Base-by-base conservation (phyloP, 495 filamentous ascomycete species). In the Aspergillus carlsbadensis region DNA sequence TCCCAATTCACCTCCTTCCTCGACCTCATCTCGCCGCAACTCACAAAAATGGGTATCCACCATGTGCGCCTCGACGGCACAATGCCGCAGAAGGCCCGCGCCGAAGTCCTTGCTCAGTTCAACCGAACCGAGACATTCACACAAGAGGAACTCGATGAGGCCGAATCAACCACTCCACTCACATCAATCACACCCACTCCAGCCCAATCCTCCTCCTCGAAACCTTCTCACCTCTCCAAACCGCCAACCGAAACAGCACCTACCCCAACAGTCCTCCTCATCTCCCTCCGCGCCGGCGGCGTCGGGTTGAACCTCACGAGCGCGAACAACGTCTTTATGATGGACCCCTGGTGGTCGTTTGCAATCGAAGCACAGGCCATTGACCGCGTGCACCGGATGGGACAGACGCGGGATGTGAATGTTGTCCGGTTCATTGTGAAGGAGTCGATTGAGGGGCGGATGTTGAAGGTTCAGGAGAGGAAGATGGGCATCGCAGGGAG, bases 341-440 rank as follows among this genome's bases (percentile, higher is more conserved):
- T 97, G 93, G 95, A 99, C 71, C 93, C 95, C 0, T 99, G 95
- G 95, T 99, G 95, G 95, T 94, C 90, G 59, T 97, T 90, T 68
- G 92, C 95, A 3, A 85, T 98, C 21, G 95, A 99, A 70, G 91
- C 92, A 10, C 95, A 99, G 69, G 95, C 95, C 21, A 96, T 99
- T 60, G 95, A 99, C 75, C 88, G 95, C 4, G 92, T 99, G n/a
- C 95, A 99, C 73, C 84, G 95, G 8, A 96, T 99, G 93, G 95
- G 95, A 0, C 95, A 99, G 67, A 82, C 86, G 29, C 81, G 86
- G 29, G 90, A 92, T 66, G 94, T 98, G 1, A 84, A 80, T 39
- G 92, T 98, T 3, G 83, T 83, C 51, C 78, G 94, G 24, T 98
- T 98, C 61, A 85, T 98, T 36, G 87, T 94, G 13, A 87, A 87